Percentiles rank a stretch among this genome's conserved stretches.
Conservation (phyloP, 768 basidiomycete species). For the Lactarius trivialis region DNA sequence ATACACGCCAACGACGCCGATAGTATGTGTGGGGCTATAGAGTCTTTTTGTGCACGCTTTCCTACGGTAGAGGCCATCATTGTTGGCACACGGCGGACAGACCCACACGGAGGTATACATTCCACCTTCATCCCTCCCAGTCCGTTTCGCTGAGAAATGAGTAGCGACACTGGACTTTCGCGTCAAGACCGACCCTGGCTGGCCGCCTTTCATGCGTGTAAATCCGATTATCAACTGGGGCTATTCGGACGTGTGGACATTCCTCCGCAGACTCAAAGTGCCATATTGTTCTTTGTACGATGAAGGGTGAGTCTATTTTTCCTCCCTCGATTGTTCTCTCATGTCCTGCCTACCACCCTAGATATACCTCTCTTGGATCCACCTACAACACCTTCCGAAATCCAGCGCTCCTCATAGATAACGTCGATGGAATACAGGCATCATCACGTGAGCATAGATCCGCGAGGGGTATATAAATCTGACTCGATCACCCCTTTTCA, state of each 20-base stretch:
- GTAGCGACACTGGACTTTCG: conserved; percentile 64
- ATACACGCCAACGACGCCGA: conserved; percentile 45
- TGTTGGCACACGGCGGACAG: conserved; percentile 81
- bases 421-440: conserved; percentile 23
- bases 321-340: neutral
- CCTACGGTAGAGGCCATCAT: conserved; percentile 73
- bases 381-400: conserved; percentile 93
- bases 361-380: conserved; percentile 97
- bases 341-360: conserved; percentile 28
- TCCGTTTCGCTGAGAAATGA: neutral
- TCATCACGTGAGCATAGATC: conserved; percentile 14
- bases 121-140: neutral
- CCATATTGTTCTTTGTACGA: conserved; percentile 91
- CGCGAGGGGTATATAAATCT: neutral
- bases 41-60: conserved; percentile 59
- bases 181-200: conserved; percentile 79
- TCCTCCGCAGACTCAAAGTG: conserved; percentile 64
- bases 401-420: conserved; percentile 54
- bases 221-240: conserved; percentile 97
- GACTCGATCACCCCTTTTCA: neutral
- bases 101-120: conserved; percentile 90
- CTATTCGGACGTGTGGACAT: conserved; percentile 85
- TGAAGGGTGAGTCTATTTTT: conserved; percentile 51
- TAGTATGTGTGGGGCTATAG: conserved; percentile 75
- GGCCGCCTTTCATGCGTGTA: conserved; percentile 86